Evolutionary conservation across 2,329 filamentous ascomycete species (phyloP).

Genomic region (Phyllachora maydis): DNA sequence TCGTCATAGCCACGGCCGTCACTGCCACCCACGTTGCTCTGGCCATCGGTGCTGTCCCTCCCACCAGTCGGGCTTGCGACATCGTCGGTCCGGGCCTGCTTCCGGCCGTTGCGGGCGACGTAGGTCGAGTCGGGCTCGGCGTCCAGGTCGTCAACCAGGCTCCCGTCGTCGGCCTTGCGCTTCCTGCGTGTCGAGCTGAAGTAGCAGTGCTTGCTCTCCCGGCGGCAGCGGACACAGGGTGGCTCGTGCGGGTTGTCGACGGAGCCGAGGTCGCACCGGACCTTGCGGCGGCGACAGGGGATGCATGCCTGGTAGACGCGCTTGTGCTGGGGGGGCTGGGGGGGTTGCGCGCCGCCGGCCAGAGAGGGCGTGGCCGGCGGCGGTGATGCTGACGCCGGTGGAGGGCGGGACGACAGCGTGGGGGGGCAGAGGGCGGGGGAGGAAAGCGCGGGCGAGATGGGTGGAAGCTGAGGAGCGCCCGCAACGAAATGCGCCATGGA

Average conservation of each 20-base stretch:
- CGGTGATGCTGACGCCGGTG: conserved; percentile 3
- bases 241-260: conserved; percentile 91
- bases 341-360: not conserved
- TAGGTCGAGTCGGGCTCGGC: conserved; percentile 53
- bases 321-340: conserved; percentile 24
- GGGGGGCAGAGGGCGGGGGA: too few relatives aligned
- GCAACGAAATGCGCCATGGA: conserved; percentile 8
- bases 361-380: conserved; percentile 1
- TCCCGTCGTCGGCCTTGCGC: conserved; percentile 46
- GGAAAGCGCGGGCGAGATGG: conserved; percentile 7
- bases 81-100: conserved; percentile 32
- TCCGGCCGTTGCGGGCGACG: conserved; percentile 52
- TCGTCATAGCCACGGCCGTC: conserved; percentile 26
- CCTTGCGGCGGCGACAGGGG: conserved; percentile 38
- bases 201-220: conserved; percentile 92
- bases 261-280: conserved; percentile 42
- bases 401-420: conserved; percentile 5
- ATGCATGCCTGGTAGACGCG: conserved; percentile 44
- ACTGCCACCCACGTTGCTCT: too few relatives aligned
- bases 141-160: conserved; percentile 21
- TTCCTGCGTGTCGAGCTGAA: conserved; percentile 91
- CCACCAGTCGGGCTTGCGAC: too few relatives aligned
- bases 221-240: conserved; percentile 79
- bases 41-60: too few relatives aligned
- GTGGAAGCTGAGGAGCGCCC: conserved; percentile 5